Evolutionary conservation across 2,329 filamentous ascomycete species (phyloP).

Genomic region (Myrmaecium sp.): DNA sequence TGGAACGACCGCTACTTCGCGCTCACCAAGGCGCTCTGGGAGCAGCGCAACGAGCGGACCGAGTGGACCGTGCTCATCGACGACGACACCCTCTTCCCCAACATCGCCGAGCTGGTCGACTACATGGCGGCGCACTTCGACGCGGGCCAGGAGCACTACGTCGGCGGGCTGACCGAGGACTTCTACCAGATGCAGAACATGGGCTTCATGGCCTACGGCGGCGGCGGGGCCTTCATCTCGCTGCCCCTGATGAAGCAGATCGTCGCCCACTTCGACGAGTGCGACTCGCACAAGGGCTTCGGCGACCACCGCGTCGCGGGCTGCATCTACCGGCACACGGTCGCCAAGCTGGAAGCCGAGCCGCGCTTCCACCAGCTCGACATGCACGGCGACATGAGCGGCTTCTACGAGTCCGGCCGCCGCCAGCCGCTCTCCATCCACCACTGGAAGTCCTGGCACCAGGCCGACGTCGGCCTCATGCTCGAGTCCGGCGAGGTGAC

Average conservation of each 20-base stretch:
- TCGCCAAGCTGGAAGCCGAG: slow-evolving; percentile 30
- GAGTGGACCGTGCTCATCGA: slow-evolving; percentile 31
- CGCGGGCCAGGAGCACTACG: slow-evolving; percentile 32
- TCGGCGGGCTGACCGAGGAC: slow-evolving; percentile 42
- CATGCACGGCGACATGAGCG: slow-evolving; percentile 35
- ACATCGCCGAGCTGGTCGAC: slow-evolving; percentile 32
- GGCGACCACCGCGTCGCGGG: slow-evolving; percentile 1
- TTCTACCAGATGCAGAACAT: slow-evolving; percentile 33
- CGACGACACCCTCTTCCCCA: slow-evolving; percentile 48
- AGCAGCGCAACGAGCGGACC: neutral
- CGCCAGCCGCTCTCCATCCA: slow-evolving; percentile 38
- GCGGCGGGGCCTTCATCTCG: slow-evolving; percentile 36
- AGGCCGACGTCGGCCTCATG: slow-evolving; percentile 32
- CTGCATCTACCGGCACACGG: slow-evolving; percentile 2
- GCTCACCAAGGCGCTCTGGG: neutral
- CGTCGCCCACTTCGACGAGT: neutral
- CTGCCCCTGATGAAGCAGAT: neutral
- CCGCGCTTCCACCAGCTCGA: slow-evolving; percentile 41
- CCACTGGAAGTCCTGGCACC: slow-evolving; percentile 48
- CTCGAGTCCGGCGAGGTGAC: slow-evolving; percentile 34
- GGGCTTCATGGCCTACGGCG: slow-evolving; percentile 44
- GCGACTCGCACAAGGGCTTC: neutral
- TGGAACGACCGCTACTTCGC: slow-evolving; percentile 1
- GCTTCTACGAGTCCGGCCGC: slow-evolving; percentile 42
- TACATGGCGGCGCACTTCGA: slow-evolving; percentile 30